These are phyloP conservation scores for Cadophora gregata DNA, from an alignment of 2,329 filamentous ascomycete species.

Conservation along the genomic window DNA sequence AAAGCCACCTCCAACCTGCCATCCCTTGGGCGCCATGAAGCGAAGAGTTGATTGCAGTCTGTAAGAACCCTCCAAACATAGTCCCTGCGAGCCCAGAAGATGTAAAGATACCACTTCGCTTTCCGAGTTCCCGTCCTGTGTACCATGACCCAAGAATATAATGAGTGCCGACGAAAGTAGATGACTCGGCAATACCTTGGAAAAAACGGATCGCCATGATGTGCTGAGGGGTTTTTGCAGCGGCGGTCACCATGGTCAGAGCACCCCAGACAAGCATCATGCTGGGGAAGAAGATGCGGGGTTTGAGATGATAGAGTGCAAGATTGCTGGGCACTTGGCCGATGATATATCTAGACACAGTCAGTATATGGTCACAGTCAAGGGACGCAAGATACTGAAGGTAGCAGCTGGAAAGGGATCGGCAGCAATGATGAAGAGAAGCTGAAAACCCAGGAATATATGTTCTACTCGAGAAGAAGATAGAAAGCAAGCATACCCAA, in stretches of 20 bases:
- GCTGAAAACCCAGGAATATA: too few relatives aligned
- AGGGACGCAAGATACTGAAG: background rate
- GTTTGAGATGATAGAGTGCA: constrained; percentile 66
- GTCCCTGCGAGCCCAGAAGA: constrained; percentile 64
- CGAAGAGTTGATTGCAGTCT: constrained; percentile 49
- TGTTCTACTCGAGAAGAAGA: background rate
- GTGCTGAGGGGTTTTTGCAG: constrained; percentile 54
- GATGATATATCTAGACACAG: constrained; percentile 49
- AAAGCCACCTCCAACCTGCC: constrained; percentile 59
- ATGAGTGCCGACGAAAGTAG: constrained; percentile 62
- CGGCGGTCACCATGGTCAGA: constrained; percentile 66
- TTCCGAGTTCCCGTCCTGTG: constrained; percentile 64
- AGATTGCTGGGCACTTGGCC: constrained; percentile 68
- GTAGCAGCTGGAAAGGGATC: background rate
- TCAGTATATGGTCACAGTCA: background rate
- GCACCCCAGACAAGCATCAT: constrained; percentile 70
- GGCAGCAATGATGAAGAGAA: background rate
- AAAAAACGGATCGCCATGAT: constrained; percentile 67
- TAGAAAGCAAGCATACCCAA: constrained; percentile 33
- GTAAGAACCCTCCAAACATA: constrained; percentile 67
- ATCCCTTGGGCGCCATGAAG: constrained; percentile 52
- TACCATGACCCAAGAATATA: constrained; percentile 69
- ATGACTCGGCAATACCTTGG: constrained; percentile 60
- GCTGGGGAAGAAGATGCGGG: constrained; percentile 66
- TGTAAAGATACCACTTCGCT: constrained; percentile 66